Base-by-base conservation (phyloP, 768 basidiomycete species). In the Boletus vermiculosoides region DNA sequence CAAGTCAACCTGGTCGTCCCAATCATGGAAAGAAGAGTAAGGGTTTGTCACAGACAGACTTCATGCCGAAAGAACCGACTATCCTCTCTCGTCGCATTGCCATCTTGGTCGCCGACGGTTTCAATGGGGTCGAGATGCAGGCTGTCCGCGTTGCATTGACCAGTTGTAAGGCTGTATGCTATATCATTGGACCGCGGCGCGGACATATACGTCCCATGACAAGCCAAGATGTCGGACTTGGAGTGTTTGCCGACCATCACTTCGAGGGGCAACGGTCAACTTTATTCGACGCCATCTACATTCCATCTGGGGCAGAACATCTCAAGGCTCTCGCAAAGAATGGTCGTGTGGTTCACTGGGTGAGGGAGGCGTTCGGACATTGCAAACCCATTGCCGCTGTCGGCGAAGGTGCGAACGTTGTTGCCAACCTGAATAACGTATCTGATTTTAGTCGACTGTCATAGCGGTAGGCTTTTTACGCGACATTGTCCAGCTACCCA, bases 321-420 rank as follows among this genome's bases (percentile, higher is more conserved):
- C 79, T 76, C n/a, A 80, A 83, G 66, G 66, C 77, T 31, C 77
- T 93, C 36, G 66, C 75, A 9, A 77, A 77, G 61, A 82, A 80
- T 48, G 94, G 92, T 5, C 81, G 92, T 20, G 79, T 79, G 9
- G 73, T 92, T n/a, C 90, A 95, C 67, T 92, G 87, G 79, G 81
- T 89, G 4, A 81, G 89, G 45, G 92, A 94, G 72, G 86, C 90
- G 3, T 94, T 90, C 72, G 88, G 88, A 22, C 93, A 94, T 71
- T 87, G 84, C 73, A 94, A 94, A 75, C 70, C 87, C 18, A 90
- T 96, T 55, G 89, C 84, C 3, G 91, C 85, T 1, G 76, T 87
- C 45, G 93, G 92, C 11, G 80, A 83, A 67, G 86, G 86, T 55
- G 22, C 15, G 60, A 18, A 37, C 4, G 8, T 40, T 30, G 6